These are phyloP conservation scores for Daldinia decipiens DNA, from an alignment of 495 filamentous ascomycete genomes.

Conservation along the genomic window DNA sequence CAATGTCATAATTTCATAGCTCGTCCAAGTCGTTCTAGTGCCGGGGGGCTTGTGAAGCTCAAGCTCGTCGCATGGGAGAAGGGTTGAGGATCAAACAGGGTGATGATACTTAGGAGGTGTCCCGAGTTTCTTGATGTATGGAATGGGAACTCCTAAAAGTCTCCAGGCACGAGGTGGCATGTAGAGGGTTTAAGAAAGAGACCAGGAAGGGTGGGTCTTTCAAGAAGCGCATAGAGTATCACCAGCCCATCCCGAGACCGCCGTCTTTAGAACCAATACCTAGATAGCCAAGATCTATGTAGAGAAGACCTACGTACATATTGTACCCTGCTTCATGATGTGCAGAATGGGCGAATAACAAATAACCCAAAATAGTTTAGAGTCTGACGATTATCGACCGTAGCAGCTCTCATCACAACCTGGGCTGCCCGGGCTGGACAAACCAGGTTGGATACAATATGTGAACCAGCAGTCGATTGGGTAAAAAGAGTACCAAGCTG, in stretches of 20 bases:
- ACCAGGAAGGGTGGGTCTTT: conserved; percentile 44
- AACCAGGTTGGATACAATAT: conserved; percentile 22
- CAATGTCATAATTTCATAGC: conserved; percentile 36
- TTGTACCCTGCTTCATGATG: conserved; percentile 43
- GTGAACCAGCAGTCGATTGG: conserved; percentile 41
- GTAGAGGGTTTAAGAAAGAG: conserved; percentile 56
- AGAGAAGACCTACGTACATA: no score
- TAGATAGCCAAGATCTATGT: conserved; percentile 41
- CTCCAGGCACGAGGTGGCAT: conserved; percentile 41
- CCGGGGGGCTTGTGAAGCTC: conserved; percentile 24
- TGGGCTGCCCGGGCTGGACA: conserved; percentile 9
- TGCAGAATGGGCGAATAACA: conserved; percentile 35
- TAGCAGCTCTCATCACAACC: conserved; percentile 28
- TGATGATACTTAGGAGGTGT: conserved; percentile 52
- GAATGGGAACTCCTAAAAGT: conserved; percentile 43
- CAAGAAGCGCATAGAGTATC: conserved; percentile 47
- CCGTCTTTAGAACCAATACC: conserved; percentile 38
- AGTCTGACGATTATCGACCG: conserved; percentile 25
- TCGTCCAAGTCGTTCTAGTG: conserved; percentile 34
- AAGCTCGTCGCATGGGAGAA: conserved; percentile 51
- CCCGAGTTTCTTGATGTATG: conserved; percentile 55
- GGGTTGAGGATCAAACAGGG: conserved; percentile 58
- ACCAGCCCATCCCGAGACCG: conserved; percentile 46
- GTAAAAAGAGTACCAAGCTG: conserved; percentile 20
- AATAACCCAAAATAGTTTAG: conserved; percentile 35